Base-by-base conservation (phyloP, 495 filamentous ascomycete genomes). In the Neurospora sp. region DNA sequence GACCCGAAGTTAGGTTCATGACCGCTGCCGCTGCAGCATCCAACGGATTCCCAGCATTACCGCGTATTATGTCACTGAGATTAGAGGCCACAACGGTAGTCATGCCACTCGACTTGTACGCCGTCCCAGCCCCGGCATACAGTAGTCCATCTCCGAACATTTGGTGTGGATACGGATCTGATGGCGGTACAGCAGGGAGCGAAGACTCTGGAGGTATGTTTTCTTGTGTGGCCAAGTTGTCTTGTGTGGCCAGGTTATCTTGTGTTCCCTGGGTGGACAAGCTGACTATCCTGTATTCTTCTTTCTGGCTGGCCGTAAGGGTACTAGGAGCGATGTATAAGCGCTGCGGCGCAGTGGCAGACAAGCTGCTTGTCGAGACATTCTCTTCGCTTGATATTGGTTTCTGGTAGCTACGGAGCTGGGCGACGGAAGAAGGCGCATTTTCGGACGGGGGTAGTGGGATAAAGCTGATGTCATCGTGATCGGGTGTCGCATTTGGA, bases 221-320 rank as follows among this genome's bases (percentile, higher is more conserved):
- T 35, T 66, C 54, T 35, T 66, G 54, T 66, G 54, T 35, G 3
- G 14, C 27, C 12, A 35, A 4, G 2, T 35, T 9, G 54, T 66
- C 54, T 37, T 62, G 54, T 35, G 54, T 62, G 27, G 14, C 27
- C 54, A 62, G 23, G 54, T 31, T 62, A 16, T 62, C 54, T 31
- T 66, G 54, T 66, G 54, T 66, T 4, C 14, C 54, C 54, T 66
- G 54, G 3, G 54, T 66, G 3, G 79, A 77, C 5, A 75, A 23
- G 38, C 42, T 71, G n/a, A 81, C 75, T 14, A 74, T 42, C 69
- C 31, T 11, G 38, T 79, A 80, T 62, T 81, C 70, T 69, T 75
- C 69, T 59, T 76, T 80, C 75, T 81, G 79, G 35, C 79, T 81
- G 4, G 78, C 71, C 3, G 78, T 80, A n/a, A 81, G 71, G 12